Percentiles rank a stretch among this genome's conserved stretches.
Conservation (phyloP, 169 alveolate genomes). For the Plasmodium knowlesi region DNA sequence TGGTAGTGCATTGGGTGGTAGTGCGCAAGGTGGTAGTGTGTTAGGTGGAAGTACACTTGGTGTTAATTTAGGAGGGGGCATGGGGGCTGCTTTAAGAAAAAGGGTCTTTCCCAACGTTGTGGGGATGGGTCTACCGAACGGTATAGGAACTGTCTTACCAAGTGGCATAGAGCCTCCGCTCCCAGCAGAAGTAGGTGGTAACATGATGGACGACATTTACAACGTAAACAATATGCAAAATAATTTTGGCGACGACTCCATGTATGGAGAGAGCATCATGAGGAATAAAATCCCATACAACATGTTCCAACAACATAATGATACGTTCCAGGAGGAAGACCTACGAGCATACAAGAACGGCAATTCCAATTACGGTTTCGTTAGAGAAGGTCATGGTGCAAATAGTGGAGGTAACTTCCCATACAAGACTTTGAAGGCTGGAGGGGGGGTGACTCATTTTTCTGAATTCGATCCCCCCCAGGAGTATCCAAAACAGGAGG, state of each 20-base stretch:
- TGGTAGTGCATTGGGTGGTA: background rate
- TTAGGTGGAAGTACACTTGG: background rate
- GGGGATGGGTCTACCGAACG: background rate
- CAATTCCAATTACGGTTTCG: background rate
- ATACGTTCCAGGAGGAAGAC: background rate
- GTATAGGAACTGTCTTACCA: background rate
- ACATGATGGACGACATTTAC: background rate
- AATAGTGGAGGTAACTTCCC: background rate
- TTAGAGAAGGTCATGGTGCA: background rate
- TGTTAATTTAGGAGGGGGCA: background rate
- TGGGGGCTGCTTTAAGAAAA: background rate
- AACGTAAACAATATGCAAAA: slow-evolving; percentile 7
- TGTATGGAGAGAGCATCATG: background rate
- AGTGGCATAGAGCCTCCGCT: background rate
- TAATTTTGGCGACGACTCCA: background rate
- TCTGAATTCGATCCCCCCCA: background rate
- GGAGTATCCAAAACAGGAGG: background rate
- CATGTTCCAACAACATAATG: background rate
- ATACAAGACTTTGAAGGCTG: background rate
- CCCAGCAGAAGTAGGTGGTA: background rate
- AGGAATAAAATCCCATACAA: slow-evolving; percentile 1
- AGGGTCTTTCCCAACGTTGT: background rate
- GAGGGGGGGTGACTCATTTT: background rate
- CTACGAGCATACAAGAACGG: background rate
- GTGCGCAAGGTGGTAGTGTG: background rate